Base-by-base conservation (phyloP, 2,329 filamentous ascomycete genomes). In the Seiridium unicorne region DNA sequence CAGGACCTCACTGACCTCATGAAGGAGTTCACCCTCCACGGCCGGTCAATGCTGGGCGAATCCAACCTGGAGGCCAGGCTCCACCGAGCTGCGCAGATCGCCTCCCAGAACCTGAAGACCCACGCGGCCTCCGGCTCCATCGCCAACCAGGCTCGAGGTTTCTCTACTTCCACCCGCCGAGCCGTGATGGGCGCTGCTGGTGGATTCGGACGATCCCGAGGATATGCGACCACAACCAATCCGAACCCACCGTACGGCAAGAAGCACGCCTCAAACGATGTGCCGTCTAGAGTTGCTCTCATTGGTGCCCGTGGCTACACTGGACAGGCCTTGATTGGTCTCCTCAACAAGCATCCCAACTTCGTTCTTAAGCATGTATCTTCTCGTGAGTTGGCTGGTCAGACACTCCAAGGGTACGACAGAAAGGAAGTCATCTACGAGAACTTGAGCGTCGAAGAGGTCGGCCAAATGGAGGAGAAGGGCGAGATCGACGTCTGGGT, bases 301-400 rank as follows among this genome's bases (percentile, higher is more conserved):
- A 96, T 97, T 65, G 93, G 93, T 64, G 93, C 93, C 60, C 90
- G 93, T 71, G 94, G 95, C 40, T 98, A 97, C 74, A 98, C 94
- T 58, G 94, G 95, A 46, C 92, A 97, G 75, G 92, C 92, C 58
- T 82, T 99, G 53, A 92, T 98, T 69, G 89, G 87, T 62, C 85
- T 99, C 26, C 82, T 99, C 55, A 95, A 97, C 77, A 79, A 86
- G 40, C 95, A 65, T n/a, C 62, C 59, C 26, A 58, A 60, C 60
- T 62, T 63, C 13, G 42, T 60, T 11, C 59, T 61, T 5, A 58
- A 44, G 18, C 60, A 61, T 51, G 61, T 61, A 26, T 61, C 63
- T 3, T 64, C 61, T 36, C 61, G 95, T 70, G 94, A 98, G 77
- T 85, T 98, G 55, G 89, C 85, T 4, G 95, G 95, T 44, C 89